Evolutionary conservation across 2,329 filamentous ascomycete species (phyloP).

Genomic region (Penicillium fuscoglaucum): DNA sequence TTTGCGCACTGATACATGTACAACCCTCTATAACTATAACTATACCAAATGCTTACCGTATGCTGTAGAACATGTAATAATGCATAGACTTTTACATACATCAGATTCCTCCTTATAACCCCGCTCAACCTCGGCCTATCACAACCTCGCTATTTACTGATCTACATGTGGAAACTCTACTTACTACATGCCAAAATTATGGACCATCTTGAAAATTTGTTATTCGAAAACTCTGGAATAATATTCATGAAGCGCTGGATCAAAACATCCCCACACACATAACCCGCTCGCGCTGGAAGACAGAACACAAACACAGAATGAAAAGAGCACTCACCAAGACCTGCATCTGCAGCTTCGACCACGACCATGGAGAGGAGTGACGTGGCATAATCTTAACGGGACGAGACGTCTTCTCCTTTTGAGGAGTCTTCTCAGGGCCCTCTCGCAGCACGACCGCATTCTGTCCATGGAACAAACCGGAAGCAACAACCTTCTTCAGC

Average conservation of each 20-base stretch:
- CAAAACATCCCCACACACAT: not conserved
- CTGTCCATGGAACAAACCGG: slow-evolving; percentile 4
- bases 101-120: not conserved
- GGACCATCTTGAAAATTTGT: not conserved
- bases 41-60: not conserved
- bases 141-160: not conserved
- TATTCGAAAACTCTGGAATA: not conserved
- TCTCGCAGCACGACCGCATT: not conserved
- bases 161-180: not conserved
- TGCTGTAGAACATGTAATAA: not conserved
- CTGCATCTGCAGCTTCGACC: not conserved
- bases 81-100: not conserved
- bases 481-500: slow-evolving; percentile 1
- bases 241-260: not conserved
- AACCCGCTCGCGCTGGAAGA: not conserved
- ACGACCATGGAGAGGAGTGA: not conserved
- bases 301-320: not conserved
- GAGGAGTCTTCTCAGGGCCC: not conserved
- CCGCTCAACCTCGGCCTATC: not conserved
- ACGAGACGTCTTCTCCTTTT: not conserved
- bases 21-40: not conserved
- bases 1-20: not conserved
- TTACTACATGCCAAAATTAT: not conserved
- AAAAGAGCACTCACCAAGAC: not conserved
- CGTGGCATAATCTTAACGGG: not conserved